Percentiles rank a stretch among this genome's conserved stretches.
These are phyloP conservation scores for Diplocarpon rosae DNA, from an alignment of 2,329 filamentous ascomycete genomes.

Conservation along the genomic window DNA sequence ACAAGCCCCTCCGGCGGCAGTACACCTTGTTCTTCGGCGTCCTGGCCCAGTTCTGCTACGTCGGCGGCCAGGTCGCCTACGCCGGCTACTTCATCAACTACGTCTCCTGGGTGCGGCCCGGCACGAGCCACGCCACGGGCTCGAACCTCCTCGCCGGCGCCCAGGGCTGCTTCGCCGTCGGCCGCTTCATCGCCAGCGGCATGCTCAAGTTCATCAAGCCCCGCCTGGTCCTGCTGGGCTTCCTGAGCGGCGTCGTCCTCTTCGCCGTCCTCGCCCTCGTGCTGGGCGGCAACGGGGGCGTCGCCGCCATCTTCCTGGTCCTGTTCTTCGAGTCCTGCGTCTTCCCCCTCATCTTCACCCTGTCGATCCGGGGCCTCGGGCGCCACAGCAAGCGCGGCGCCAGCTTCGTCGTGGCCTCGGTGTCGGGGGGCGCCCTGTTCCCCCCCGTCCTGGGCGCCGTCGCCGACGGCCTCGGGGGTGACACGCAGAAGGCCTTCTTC, in stretches of 20 bases:
- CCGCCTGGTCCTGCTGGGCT: slow-evolving; percentile 53
- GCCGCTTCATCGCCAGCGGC: slow-evolving; percentile 56
- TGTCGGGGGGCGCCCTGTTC: slow-evolving; percentile 22
- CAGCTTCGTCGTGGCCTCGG: slow-evolving; percentile 53
- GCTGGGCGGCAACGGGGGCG: slow-evolving; percentile 34
- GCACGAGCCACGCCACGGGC: slow-evolving; percentile 36
- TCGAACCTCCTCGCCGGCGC: slow-evolving; percentile 60
- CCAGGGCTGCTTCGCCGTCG: slow-evolving; percentile 62
- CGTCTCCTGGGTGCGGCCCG: slow-evolving; percentile 33
- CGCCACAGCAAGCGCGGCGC: slow-evolving; percentile 69
- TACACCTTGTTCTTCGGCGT: slow-evolving; percentile 58
- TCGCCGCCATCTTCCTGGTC: slow-evolving; percentile 52
- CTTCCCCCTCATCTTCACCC: slow-evolving; percentile 72
- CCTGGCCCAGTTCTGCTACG: slow-evolving; percentile 68
- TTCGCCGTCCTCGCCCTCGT: slow-evolving; percentile 33
- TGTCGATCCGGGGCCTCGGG: slow-evolving; percentile 70
- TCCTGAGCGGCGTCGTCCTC: slow-evolving; percentile 48
- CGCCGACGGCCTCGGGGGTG: slow-evolving; percentile 15
- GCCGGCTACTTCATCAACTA: slow-evolving; percentile 52
- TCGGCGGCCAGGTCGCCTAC: slow-evolving; percentile 35
- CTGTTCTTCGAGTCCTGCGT: slow-evolving; percentile 74
- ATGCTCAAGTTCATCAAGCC: slow-evolving; percentile 54
- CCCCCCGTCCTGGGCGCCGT: slow-evolving; percentile 19
- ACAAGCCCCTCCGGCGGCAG: slow-evolving; percentile 28
- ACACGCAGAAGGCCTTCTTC: slow-evolving; percentile 20